Percentiles rank a stretch among this genome's conserved stretches.
Conservation (phyloP, 768 basidiomycete genomes). For the Steccherinum ochraceum region DNA sequence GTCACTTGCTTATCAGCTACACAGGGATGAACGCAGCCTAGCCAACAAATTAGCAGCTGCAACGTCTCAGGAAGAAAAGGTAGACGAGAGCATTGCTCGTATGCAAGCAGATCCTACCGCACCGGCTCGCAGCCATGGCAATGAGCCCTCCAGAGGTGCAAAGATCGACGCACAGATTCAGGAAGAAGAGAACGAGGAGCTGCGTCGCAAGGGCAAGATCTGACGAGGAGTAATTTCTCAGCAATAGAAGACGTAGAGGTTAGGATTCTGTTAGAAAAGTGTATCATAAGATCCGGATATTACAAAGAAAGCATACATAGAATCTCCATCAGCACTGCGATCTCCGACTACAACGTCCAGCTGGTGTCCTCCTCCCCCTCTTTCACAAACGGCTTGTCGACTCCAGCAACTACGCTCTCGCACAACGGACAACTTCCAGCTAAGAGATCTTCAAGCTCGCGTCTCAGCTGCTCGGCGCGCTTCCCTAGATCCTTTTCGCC, state of each 20-base stretch:
- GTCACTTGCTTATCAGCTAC: background rate
- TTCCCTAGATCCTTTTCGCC: slow-evolving; percentile 39
- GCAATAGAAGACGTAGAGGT: too few relatives aligned
- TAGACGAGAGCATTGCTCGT: slow-evolving; percentile 19
- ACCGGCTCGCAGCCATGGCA: slow-evolving; percentile 46
- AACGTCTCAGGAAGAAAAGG: slow-evolving; percentile 21
- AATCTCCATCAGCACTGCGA: too few relatives aligned
- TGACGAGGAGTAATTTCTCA: background rate
- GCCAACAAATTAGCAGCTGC: slow-evolving; percentile 31
- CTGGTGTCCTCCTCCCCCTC: slow-evolving; percentile 73
- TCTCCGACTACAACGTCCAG: slow-evolving; percentile 54
- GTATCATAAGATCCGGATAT: too few relatives aligned
- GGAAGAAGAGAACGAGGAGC: slow-evolving; percentile 41
- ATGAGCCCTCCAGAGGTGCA: slow-evolving; percentile 53
- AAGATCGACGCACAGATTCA: slow-evolving; percentile 52
- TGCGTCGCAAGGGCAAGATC: slow-evolving; percentile 35
- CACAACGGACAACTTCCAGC: slow-evolving; percentile 91
- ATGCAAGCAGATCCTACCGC: slow-evolving; percentile 35
- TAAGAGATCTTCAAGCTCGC: slow-evolving; percentile 84
- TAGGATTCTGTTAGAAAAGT: too few relatives aligned
- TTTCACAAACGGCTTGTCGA: slow-evolving; percentile 84
- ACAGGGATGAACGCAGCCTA: slow-evolving; percentile 39
- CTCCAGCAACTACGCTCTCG: slow-evolving; percentile 77
- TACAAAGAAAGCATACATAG: background rate
- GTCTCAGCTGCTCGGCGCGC: slow-evolving; percentile 57